Evolutionary conservation across 257 asterid species (phyloP), one percentile per base, ranked within the genome.

Genomic region (Petunia axillaris): DNA sequence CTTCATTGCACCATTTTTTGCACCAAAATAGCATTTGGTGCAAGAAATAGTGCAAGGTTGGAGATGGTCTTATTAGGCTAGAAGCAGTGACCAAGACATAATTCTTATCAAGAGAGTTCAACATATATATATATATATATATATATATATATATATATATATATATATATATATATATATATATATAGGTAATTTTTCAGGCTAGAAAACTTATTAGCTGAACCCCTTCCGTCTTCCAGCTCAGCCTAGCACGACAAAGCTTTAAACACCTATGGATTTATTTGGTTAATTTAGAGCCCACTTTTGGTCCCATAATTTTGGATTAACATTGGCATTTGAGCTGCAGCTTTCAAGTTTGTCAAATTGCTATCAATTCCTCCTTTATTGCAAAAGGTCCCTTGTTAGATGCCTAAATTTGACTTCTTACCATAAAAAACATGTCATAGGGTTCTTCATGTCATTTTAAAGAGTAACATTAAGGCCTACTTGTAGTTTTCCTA

Each of bases 261-360:
- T 11, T 35, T 10, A 35, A 71, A 48, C 11, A 71, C 4, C 43
- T 5, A 48, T 48, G 60, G 77, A 35, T 25, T 71, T 6, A 38
- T 64, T 11, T 38, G 40, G 0, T 70, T 70, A 46, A 83, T 85
- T 59, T 70, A 74, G 81, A 73, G 5, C 77, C 77, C 35, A 71
- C 77, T 46, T 70, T 46, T 70, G 60, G 77, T 40, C 5, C 62
- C 77, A 35, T 35, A 36, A 50, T 73, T 73, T 35, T 50, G 60
- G 60, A 73, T 73, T 35, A 35, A n/a, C 5, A 73, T 50, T 73
- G 77, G 50, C 44, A 73, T 35, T 37, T 50, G 44, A 48, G 35
- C 2, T 35, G 62, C 10, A 11, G 40, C 11, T 71, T 48, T 71
- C 62, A 71, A 48, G 48, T 71, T 36, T 71, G 62, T 71, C 62